Conservation (phyloP, 148 eudicot genomes). For the Rhododendron simsii region DNA sequence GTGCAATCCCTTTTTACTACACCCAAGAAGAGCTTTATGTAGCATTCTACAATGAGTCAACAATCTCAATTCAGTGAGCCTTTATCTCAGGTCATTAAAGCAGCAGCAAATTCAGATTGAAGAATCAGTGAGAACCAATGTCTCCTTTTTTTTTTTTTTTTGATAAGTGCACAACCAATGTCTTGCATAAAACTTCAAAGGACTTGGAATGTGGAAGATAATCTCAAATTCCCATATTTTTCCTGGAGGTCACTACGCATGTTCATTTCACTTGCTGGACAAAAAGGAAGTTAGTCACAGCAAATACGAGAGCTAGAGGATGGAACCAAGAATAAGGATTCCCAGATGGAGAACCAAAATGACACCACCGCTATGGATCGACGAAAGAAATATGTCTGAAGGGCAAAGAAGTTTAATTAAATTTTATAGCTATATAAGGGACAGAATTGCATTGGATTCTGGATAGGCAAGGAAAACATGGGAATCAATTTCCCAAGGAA, state of each 20-base stretch:
- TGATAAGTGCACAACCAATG: neutral
- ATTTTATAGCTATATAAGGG: neutral
- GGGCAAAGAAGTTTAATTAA: neutral
- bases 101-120: neutral
- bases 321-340: neutral
- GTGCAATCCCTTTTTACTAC: neutral
- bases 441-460: neutral
- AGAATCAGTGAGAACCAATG: neutral
- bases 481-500: neutral
- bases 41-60: neutral
- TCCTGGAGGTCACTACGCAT: too few relatives aligned
- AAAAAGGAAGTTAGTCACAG: neutral
- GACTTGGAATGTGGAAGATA: neutral
- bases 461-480: neutral
- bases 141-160: too few relatives aligned
- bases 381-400: neutral
- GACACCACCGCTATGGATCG: neutral
- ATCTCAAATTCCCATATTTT: too few relatives aligned
- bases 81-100: neutral
- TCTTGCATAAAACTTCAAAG: neutral
- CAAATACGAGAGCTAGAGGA: neutral
- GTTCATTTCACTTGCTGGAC: neutral
- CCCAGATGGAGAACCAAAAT: neutral
- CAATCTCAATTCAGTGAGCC: neutral
- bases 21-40: neutral